A percentile compares a stretch with the other conserved stretches of the same genome.
Evolutionary conservation across 306 rosid species (phyloP).

Genomic region (Pterocarpus macrocarpus): DNA sequence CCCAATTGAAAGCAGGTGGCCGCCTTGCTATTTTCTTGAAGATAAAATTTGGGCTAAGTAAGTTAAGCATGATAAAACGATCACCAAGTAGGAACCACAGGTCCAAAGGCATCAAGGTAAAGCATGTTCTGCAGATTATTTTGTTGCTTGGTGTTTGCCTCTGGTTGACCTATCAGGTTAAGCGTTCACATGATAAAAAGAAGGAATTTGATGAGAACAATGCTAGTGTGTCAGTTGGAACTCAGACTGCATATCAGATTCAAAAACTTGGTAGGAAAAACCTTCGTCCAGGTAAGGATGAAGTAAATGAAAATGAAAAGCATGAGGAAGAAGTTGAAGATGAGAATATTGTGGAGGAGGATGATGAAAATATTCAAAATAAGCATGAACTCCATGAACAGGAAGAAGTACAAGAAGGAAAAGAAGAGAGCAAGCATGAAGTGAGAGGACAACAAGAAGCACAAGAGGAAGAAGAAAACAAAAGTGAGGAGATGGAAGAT

Average conservation of each 20-base stretch:
- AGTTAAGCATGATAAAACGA: constrained; percentile 69
- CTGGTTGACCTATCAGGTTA: constrained; percentile 89
- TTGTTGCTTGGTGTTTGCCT: constrained; percentile 78
- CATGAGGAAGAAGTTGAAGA: constrained; percentile 74
- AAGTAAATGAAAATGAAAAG: constrained; percentile 51
- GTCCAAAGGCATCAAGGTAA: constrained; percentile 74
- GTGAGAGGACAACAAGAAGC: constrained; percentile 47
- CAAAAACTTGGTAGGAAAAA: constrained; percentile 79
- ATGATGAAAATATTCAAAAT: constrained; percentile 50
- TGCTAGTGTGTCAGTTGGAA: constrained; percentile 38
- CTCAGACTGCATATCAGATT: constrained; percentile 45
- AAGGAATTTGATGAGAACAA: constrained; percentile 62
- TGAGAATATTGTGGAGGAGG: constrained; percentile 47
- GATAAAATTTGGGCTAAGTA: constrained; percentile 7
- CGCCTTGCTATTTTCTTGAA: constrained; percentile 26
- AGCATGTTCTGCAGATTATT: constrained; percentile 74
- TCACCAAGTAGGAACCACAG: constrained; percentile 65
- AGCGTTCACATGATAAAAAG: constrained; percentile 87
- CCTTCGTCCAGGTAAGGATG: constrained; percentile 52
- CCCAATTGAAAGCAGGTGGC: constrained; percentile 46
- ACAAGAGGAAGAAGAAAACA: constrained; percentile 63
- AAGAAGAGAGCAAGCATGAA: constrained; percentile 44
- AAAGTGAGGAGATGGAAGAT: constrained; percentile 58
- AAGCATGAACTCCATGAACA: constrained; percentile 56
- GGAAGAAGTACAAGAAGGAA: constrained; percentile 48